Conservation (phyloP, 805 yeast genomes). For the Danielia reshetovae region DNA sequence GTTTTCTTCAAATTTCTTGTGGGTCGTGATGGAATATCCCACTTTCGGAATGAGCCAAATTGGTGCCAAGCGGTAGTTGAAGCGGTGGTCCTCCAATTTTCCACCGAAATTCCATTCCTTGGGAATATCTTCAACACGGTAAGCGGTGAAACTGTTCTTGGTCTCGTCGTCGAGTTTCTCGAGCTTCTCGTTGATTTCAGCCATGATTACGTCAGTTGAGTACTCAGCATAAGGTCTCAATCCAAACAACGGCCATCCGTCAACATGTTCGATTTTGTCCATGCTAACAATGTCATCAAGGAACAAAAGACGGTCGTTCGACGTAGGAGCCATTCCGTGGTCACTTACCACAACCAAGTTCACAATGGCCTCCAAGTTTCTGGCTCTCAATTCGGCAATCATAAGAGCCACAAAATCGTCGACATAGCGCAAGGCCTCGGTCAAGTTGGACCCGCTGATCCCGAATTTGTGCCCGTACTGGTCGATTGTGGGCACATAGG, state of each 20-base stretch:
- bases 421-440: slow-evolving; percentile 53
- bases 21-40: slow-evolving; percentile 73
- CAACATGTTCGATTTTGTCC: slow-evolving; percentile 53
- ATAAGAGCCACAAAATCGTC: slow-evolving; percentile 59
- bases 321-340: slow-evolving; percentile 92
- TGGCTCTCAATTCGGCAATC: slow-evolving; percentile 40
- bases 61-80: slow-evolving; percentile 69
- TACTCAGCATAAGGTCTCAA: slow-evolving; percentile 50
- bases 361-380: slow-evolving; percentile 62
- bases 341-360: slow-evolving; percentile 81
- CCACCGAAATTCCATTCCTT: slow-evolving; percentile 55
- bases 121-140: slow-evolving; percentile 51
- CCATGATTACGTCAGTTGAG: slow-evolving; percentile 42
- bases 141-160: slow-evolving; percentile 43
- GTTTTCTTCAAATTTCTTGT: slow-evolving; percentile 48
- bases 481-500: slow-evolving; percentile 81
- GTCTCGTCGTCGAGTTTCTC: slow-evolving; percentile 15
- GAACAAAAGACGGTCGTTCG: slow-evolving; percentile 61
- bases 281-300: slow-evolving; percentile 68
- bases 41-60: slow-evolving; percentile 80
- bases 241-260: slow-evolving; percentile 87
- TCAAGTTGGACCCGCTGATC: slow-evolving; percentile 55
- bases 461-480: slow-evolving; percentile 75
- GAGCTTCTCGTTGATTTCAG: slow-evolving; percentile 36
- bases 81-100: slow-evolving; percentile 27